phyloP scores from a whole-genome alignment of 805 yeast genomes.

The Pichia nakasei region DNA sequence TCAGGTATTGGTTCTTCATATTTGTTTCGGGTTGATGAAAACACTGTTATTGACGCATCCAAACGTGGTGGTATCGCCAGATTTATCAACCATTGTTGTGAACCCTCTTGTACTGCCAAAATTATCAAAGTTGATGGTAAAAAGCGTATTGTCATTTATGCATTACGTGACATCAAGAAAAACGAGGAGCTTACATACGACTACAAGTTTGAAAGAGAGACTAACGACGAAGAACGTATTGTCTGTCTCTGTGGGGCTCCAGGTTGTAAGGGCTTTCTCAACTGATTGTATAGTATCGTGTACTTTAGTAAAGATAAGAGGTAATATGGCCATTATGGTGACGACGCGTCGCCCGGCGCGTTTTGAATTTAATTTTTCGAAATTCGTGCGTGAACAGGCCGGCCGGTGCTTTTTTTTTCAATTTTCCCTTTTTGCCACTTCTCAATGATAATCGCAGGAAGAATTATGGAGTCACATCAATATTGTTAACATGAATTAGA shows the following conservation, averaged over 20 bases:
- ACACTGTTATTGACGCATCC: slow-evolving; percentile 94
- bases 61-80: slow-evolving; percentile 96
- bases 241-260: slow-evolving; percentile 94
- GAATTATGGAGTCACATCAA: too few species aligned
- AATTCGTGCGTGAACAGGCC: too few species aligned
- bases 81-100: slow-evolving; percentile 94
- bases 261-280: slow-evolving; percentile 86
- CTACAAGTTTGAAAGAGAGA: slow-evolving; percentile 88
- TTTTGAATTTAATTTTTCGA: too few species aligned
- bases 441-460: too few species aligned
- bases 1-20: slow-evolving; percentile 96
- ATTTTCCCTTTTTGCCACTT: too few species aligned
- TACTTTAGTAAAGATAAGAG: too few species aligned
- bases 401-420: too few species aligned
- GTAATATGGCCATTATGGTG: too few species aligned
- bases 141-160: slow-evolving; percentile 90
- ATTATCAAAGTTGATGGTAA: slow-evolving; percentile 91
- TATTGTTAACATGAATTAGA: too few species aligned
- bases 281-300: slow-evolving; percentile 35
- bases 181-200: slow-evolving; percentile 94
- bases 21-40: slow-evolving; percentile 85
- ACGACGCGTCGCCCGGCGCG: too few species aligned
- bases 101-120: slow-evolving; percentile 95
- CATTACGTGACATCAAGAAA: slow-evolving; percentile 76
- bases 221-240: slow-evolving; percentile 78